Evolutionary conservation across 2,329 filamentous ascomycete genomes (phyloP).

Genomic region (Aspergillus fijiensis): DNA sequence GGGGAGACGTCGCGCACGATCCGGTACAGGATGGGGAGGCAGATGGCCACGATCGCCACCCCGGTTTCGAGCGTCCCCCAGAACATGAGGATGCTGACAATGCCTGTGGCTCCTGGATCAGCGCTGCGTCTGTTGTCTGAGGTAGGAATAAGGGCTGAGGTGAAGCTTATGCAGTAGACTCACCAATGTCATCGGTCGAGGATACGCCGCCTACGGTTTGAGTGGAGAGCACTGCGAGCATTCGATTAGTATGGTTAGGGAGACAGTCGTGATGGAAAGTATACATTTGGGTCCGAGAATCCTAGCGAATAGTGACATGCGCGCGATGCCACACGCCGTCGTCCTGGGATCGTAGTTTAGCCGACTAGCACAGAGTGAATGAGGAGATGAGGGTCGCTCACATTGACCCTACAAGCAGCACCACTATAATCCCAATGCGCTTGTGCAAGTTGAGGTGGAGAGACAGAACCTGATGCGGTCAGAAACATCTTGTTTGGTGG

Average conservation of each 20-base stretch:
- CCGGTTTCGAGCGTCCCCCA: neutral
- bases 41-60: neutral
- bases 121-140: no score
- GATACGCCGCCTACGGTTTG: no score
- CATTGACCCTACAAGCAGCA: neutral
- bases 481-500: no score
- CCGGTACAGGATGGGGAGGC: neutral
- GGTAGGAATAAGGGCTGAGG: no score
- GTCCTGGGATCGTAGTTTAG: neutral
- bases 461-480: neutral
- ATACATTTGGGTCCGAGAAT: neutral
- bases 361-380: no score
- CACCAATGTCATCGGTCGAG: no score
- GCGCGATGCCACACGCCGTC: neutral
- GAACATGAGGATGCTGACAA: constrained; percentile 1
- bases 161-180: no score
- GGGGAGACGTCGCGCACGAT: neutral
- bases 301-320: neutral
- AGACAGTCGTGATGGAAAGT: no score
- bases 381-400: neutral
- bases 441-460: neutral
- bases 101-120: neutral
- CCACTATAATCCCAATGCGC: neutral
- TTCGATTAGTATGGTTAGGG: no score
- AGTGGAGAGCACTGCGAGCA: no score